A percentile compares a stretch with the other conserved stretches of the same genome.
Evolutionary conservation across 768 basidiomycete species (phyloP).

Genomic region (Trametes cinnabarina): DNA sequence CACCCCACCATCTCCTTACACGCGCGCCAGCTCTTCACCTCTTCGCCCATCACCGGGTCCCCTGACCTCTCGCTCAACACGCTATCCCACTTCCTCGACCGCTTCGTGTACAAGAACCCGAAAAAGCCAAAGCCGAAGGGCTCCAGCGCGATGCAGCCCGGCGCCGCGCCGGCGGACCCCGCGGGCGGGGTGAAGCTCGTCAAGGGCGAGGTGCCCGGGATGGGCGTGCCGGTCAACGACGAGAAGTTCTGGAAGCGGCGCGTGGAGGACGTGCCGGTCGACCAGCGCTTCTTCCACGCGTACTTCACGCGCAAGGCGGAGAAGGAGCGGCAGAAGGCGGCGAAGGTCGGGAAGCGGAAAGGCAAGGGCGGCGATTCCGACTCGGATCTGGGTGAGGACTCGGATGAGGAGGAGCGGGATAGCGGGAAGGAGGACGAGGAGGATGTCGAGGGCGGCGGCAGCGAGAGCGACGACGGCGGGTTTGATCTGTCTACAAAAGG

Average conservation of each 20-base stretch:
- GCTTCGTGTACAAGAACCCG: conserved; percentile 96
- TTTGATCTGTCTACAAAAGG: conserved; percentile 13
- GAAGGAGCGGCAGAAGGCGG: conserved; percentile 47
- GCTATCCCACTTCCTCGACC: conserved; percentile 91
- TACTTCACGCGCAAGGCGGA: conserved; percentile 77
- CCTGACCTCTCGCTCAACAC: conserved; percentile 92
- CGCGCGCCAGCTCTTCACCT: conserved; percentile 74
- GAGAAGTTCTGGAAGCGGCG: conserved; percentile 69
- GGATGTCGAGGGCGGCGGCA: conserved; percentile 16
- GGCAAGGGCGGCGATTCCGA: conserved; percentile 36
- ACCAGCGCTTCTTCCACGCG: conserved; percentile 91
- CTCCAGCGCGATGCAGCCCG: conserved; percentile 93
- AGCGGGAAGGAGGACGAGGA: conserved; percentile 17
- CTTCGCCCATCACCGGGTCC: conserved; percentile 72
- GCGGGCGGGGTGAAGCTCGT: conserved; percentile 67
- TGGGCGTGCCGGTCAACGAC: conserved; percentile 62
- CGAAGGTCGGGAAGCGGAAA: conserved; percentile 48
- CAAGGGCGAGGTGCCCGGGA: conserved; percentile 51
- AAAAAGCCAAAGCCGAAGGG: conserved; percentile 74
- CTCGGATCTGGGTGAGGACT: conserved; percentile 31
- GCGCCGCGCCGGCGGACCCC: conserved; percentile 59
- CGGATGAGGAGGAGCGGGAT: conserved; percentile 30
- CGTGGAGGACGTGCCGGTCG: conserved; percentile 74
- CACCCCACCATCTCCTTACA: conserved; percentile 90
- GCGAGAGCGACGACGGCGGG: conserved; percentile 16